Evolutionary conservation across 2,329 filamentous ascomycete genomes (phyloP), one percentile per base, ranked within the genome.

Genomic region (Pseudopyricularia javanii): DNA sequence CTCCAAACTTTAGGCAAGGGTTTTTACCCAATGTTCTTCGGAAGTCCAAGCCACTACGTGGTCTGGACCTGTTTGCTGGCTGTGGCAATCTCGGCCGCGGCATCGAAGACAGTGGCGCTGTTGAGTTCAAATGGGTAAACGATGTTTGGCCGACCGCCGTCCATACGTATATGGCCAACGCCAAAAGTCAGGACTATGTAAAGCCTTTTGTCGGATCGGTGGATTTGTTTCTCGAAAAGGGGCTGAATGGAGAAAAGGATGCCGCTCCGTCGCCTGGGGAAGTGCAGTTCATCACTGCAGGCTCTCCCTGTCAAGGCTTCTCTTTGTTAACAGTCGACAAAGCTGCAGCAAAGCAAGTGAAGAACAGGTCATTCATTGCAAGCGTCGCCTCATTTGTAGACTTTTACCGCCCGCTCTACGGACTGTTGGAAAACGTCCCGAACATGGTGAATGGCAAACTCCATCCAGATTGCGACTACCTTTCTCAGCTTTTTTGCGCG

Each of bases 241-340:
- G 79, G 0, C 69, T 90, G 1, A n/a, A n/a, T 24, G 53, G 66
- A 3, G 83, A 80, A 0, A 62, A 69, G 4, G 69, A 68, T n/a
- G 64, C 70, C 0, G 71, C 86, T 4, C 82, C 85, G 0, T 59
- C 58, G 1, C 71, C 84, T 1, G 85, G 83, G 1, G 71, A 82
- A 1, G 78, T 91, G 0, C 78, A 86, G 11, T 75, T 88, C 30
- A 79, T 91, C 8, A 78, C 78, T 1, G 88, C 79, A 1, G 88
- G 88, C 0, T 87, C 80, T 51, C 88, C 88, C 0, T 94, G 88
- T 58, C 86, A 84, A 15, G 88, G 85, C 0, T 93, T 89, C 60
- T 90, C 86, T 0, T 52, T 58, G 0, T 64, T 88, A 1, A 91
- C 91, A 5, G 59, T 58, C 0, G 66, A 83, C 58, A 81, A 74